Evolutionary conservation across 2,329 filamentous ascomycete species (phyloP).

Genomic region (Xenoacremonium recifei): DNA sequence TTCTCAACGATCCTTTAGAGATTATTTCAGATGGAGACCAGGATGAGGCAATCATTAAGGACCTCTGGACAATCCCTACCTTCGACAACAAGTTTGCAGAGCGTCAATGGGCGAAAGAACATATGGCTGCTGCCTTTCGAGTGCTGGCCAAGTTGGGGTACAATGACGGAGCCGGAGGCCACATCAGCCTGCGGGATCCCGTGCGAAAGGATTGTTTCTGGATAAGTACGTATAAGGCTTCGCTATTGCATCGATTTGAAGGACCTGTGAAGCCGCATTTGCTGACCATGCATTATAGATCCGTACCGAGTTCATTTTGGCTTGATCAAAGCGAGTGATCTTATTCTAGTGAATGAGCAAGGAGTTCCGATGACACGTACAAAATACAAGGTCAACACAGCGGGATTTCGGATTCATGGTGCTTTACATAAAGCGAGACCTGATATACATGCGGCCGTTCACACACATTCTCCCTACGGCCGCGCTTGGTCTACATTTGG

Average conservation of each 20-base stretch:
- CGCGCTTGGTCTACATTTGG: slow-evolving; percentile 66
- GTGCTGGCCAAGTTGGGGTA: slow-evolving; percentile 46
- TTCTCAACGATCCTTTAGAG: too few species aligned
- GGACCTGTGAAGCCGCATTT: too few species aligned
- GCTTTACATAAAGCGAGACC: slow-evolving; percentile 62
- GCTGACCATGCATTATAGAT: too few species aligned
- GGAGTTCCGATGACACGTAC: too few species aligned
- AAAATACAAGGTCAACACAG: slow-evolving; percentile 64
- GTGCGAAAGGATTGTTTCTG: too few species aligned
- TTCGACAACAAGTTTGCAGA: too few species aligned
- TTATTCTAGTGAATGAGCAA: slow-evolving; percentile 60
- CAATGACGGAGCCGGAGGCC: slow-evolving; percentile 44
- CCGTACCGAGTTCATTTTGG: slow-evolving; percentile 64
- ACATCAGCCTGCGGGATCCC: slow-evolving; percentile 41
- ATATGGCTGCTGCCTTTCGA: slow-evolving; percentile 45
- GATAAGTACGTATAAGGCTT: too few species aligned
- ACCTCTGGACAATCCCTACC: too few species aligned
- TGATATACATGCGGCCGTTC: slow-evolving; percentile 64
- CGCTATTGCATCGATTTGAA: too few species aligned
- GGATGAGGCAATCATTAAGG: too few species aligned
- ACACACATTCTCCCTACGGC: slow-evolving; percentile 61
- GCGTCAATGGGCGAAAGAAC: too few species aligned
- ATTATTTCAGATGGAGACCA: too few species aligned
- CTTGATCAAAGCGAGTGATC: slow-evolving; percentile 61
- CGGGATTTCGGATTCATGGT: slow-evolving; percentile 67